Evolutionary conservation across 257 asterid genomes (phyloP).

Genomic region (Salvia hispanica): DNA sequence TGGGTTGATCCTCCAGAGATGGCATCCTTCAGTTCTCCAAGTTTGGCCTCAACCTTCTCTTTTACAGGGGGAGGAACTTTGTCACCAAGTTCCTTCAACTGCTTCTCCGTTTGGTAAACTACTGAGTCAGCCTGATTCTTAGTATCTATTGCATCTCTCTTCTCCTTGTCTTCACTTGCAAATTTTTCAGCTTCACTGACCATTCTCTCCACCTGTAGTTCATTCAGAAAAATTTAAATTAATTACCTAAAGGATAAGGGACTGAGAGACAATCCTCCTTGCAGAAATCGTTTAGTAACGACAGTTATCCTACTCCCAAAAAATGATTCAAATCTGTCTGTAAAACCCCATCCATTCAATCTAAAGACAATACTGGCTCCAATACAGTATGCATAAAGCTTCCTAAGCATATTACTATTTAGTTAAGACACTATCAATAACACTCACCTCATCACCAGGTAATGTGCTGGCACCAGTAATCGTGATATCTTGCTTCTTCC

Average conservation of each 20-base stretch:
- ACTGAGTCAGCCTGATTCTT: slow-evolving; percentile 96
- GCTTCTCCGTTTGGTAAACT: slow-evolving; percentile 97
- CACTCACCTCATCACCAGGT: slow-evolving; percentile 82
- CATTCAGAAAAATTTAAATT: not conserved
- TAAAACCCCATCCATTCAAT: no score
- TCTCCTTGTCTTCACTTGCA: slow-evolving; percentile 95
- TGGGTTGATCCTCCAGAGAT: slow-evolving; percentile 85
- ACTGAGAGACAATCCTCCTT: no score
- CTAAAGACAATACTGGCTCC: no score
- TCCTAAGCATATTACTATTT: not conserved
- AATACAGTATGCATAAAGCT: no score
- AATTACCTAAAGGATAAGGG: not conserved
- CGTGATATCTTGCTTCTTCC: slow-evolving; percentile 96
- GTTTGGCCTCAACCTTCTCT: slow-evolving; percentile 92
- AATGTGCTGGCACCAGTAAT: slow-evolving; percentile 98
- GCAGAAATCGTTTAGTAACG: not conserved
- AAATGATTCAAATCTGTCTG: no score
- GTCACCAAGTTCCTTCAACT: slow-evolving; percentile 93
- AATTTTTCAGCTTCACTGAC: slow-evolving; percentile 92
- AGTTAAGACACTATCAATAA: not conserved
- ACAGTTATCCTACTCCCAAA: not conserved
- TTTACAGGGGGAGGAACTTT: slow-evolving; percentile 88
- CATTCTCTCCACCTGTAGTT: slow-evolving; percentile 84
- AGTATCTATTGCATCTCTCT: slow-evolving; percentile 95
- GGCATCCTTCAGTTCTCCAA: slow-evolving; percentile 86